Evolutionary conservation across 768 basidiomycete species (phyloP), one percentile per base, ranked within the genome.

Genomic region (Tricholoma sp.): DNA sequence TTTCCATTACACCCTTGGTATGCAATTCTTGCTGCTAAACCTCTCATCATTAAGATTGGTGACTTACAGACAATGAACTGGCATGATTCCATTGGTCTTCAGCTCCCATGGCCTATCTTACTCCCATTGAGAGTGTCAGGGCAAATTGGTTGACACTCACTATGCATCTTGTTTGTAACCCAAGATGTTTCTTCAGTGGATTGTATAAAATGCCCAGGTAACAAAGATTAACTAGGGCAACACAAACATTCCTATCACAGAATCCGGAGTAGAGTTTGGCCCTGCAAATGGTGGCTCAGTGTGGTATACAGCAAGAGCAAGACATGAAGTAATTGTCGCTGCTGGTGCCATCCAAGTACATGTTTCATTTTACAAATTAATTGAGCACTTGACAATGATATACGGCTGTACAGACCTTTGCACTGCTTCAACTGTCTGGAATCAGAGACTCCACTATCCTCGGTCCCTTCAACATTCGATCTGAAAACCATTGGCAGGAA

Each of bases 401-500:
- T 46, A 12, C n/a, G n/a, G 46, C 39, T 10, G n/a, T n/a, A n/a
- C 35, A 78, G 73, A 75, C 76, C 0, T 80, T 80, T 4, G 72
- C 71, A 1, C 69, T 82, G 9, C 72, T 82, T 12, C 80, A 83
- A 64, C 74, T 81, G 1, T 84, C 82, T 11, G 84, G 83, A 0
- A 79, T 84, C 55, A 83, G 83, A 2, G 80, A 83, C 63, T 67
- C 78, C 0, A 64, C 65, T 8, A 43, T 79, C 19, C 76, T 84
- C 0, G 63, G 62, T 0, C 69, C 75, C 1, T 70, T 84, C 19
- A 80, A 77, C 0, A 81, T 85, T 63, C 64, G 67, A 81, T 55
- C 69, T 83, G 27, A 74, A 74, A 59, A 76, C 74, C 4, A 81
- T 84, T 4, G 82, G 82, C 6, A 75, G 74, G 67, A 83, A 84